Evolutionary conservation across 805 yeast genomes (phyloP), one percentile per base, ranked within the genome.

Genomic region (Candida saitoana): DNA sequence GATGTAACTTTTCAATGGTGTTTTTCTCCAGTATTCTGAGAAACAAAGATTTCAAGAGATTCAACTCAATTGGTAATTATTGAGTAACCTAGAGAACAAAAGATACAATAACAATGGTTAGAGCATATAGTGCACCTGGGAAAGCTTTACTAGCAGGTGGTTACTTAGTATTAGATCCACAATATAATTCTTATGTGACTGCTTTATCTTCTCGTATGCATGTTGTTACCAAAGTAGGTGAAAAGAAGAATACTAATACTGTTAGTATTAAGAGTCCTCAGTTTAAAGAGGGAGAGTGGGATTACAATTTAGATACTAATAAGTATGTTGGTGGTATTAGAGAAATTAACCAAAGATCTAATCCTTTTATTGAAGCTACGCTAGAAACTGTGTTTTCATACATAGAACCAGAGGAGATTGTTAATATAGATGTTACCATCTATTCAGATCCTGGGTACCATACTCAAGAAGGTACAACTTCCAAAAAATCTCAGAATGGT

Each of bases 101-200:
- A n/a, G n/a, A n/a, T n/a, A n/a, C n/a, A n/a, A n/a, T n/a, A n/a
- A n/a, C n/a, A 33, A 55, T 52, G 56, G 36, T 48, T 32, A 63
- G 66, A 41, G 87, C 82, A 6, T 91, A 79, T 57, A 85, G 96
- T 56, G 95, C 98, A 0, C 97, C 99, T 0, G 97, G 98, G 0
- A 93, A 93, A 60, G 98, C 97, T 1, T 69, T 93, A 19, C 53
- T 93, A 9, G 96, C 93, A 1, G 99, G 99, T 15, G 99, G 99
- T 0, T 93, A 93, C 58, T 71, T 93, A 25, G 98, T 93, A 0
- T 67, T 93, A 16, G 93, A 86, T 44, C 90, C 90, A 0, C 62
- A 61, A 29, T 90, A 84, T 64, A 65, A 71, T 36, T 80, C 96
- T 0, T 85, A 82, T 57, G 95, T 87, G 3, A 81, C 91, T 9